Evolutionary conservation across 1,139 yeast species (phyloP).

Genomic region (Hemisphaericaspora lyxosophila): DNA sequence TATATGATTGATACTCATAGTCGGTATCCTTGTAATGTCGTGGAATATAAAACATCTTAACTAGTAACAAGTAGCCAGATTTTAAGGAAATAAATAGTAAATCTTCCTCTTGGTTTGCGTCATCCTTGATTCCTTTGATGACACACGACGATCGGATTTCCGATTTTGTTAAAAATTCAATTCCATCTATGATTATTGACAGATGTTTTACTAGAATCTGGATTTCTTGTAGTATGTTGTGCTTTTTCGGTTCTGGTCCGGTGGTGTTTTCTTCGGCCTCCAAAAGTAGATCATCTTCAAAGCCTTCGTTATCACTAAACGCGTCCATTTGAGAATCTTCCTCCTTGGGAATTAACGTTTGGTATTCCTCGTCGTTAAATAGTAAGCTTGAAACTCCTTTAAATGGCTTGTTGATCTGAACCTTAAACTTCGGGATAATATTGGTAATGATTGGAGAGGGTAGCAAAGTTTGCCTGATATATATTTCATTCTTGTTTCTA

Average conservation of each 20-base stretch:
- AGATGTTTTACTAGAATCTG: conserved; percentile 34
- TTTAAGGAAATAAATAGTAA: conserved; percentile 40
- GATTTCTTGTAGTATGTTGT: conserved; percentile 11
- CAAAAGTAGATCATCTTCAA: conserved; percentile 17
- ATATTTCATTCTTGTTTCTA: conserved; percentile 9
- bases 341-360: conserved; percentile 34
- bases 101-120: conserved; percentile 33
- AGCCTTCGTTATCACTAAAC: conserved; percentile 37
- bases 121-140: conserved; percentile 25
- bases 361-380: conserved; percentile 42
- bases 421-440: conserved; percentile 35
- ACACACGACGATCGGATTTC: conserved; percentile 39
- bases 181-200: conserved; percentile 35
- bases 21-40: conserved; percentile 28
- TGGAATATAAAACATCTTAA: conserved; percentile 38
- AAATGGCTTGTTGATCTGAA: conserved; percentile 32
- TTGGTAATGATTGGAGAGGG: conserved; percentile 37
- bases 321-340: conserved; percentile 43
- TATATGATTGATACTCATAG: conserved; percentile 17
- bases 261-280: background rate
- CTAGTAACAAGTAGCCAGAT: conserved; percentile 43
- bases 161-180: conserved; percentile 34
- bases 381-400: conserved; percentile 34
- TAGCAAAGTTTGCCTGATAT: conserved; percentile 36
- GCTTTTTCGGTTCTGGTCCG: conserved; percentile 1